A percentile compares a stretch with the other conserved stretches of the same genome.
Conservation (phyloP, 2,329 filamentous ascomycete species). For the Lithohypha guttulata region DNA sequence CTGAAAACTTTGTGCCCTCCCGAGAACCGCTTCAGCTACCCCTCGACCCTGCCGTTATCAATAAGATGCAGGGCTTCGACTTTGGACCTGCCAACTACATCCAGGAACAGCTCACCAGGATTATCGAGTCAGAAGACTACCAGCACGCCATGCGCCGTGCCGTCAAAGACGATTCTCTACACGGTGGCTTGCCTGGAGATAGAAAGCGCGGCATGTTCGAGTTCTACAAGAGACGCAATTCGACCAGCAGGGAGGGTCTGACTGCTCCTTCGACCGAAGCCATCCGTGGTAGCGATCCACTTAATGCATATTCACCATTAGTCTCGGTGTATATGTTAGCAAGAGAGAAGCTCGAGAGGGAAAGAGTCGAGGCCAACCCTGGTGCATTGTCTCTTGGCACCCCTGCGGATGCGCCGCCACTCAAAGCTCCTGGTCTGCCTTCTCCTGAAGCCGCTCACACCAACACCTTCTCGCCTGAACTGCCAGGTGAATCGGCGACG, state of each 20-base stretch:
- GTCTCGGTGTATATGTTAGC: slow-evolving; percentile 93
- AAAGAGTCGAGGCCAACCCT: slow-evolving; percentile 50
- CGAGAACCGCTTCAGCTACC: slow-evolving; percentile 80
- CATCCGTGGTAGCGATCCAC: slow-evolving; percentile 70
- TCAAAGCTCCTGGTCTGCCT: slow-evolving; percentile 62
- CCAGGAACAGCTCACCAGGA: slow-evolving; percentile 64
- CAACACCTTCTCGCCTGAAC: slow-evolving; percentile 72
- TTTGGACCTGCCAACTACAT: slow-evolving; percentile 84
- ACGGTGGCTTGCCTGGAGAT: slow-evolving; percentile 54
- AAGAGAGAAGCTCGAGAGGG: slow-evolving; percentile 73
- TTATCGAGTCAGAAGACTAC: slow-evolving; percentile 92
- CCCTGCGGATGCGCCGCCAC: slow-evolving; percentile 44
- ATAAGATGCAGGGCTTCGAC: slow-evolving; percentile 96
- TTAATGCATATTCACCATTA: slow-evolving; percentile 87
- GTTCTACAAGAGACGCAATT: slow-evolving; percentile 92
- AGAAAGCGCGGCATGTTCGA: slow-evolving; percentile 88
- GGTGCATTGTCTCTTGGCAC: slow-evolving; percentile 48
- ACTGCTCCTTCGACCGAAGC: slow-evolving; percentile 75
- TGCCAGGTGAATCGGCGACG: slow-evolving; percentile 78
- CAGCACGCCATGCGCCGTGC: slow-evolving; percentile 67
- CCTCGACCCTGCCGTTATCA: slow-evolving; percentile 69
- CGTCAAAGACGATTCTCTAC: slow-evolving; percentile 53
- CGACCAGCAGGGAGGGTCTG: slow-evolving; percentile 78
- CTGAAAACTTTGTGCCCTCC: slow-evolving; percentile 76
- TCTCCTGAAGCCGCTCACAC: slow-evolving; percentile 82